Conservation (phyloP, 805 yeast species). For the Scheffersomyces lignosus region DNA sequence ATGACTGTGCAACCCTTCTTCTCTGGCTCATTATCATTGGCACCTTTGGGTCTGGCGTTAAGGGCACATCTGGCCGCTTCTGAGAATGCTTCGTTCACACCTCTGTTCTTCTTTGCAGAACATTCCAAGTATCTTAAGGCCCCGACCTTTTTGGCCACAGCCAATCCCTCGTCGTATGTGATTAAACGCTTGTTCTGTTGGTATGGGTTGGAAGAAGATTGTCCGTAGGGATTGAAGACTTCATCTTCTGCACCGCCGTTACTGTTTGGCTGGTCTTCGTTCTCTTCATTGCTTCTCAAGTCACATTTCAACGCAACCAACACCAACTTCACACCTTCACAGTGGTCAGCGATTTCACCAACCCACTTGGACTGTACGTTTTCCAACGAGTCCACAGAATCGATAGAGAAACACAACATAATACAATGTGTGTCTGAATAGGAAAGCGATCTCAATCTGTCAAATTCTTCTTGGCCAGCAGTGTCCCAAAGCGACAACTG, state of each 20-base stretch:
- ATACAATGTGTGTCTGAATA: conserved; percentile 96
- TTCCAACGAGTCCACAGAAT: conserved; percentile 89
- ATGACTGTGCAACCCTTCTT: conserved; percentile 40
- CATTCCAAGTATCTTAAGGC: conserved; percentile 95
- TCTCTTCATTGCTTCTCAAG: conserved; percentile 67
- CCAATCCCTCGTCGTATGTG: conserved; percentile 89
- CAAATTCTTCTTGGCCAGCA: conserved; percentile 99
- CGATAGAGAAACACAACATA: conserved; percentile 94
- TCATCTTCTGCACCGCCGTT: conserved; percentile 35
- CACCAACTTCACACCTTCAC: conserved; percentile 93
- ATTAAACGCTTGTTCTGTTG: conserved; percentile 55
- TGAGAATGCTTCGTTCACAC: conserved; percentile 98
- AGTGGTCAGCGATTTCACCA: conserved; percentile 93
- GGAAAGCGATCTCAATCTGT: conserved; percentile 85
- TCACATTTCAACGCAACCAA: conserved; percentile 95
- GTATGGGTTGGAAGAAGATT: conserved; percentile 33
- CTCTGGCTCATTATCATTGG: conserved; percentile 47
- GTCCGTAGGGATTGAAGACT: conserved; percentile 30
- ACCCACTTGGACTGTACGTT: conserved; percentile 97
- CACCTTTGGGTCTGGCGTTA: conserved; percentile 83
- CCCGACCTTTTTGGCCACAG: conserved; percentile 89
- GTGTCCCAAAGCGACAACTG: conserved; percentile 97
- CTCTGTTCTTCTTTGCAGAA: conserved; percentile 93
- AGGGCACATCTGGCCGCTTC: conserved; percentile 98
- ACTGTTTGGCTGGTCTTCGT: conserved; percentile 15